Conservation (phyloP, 495 filamentous ascomycete species). For the Friedmanniomyces simplex region DNA sequence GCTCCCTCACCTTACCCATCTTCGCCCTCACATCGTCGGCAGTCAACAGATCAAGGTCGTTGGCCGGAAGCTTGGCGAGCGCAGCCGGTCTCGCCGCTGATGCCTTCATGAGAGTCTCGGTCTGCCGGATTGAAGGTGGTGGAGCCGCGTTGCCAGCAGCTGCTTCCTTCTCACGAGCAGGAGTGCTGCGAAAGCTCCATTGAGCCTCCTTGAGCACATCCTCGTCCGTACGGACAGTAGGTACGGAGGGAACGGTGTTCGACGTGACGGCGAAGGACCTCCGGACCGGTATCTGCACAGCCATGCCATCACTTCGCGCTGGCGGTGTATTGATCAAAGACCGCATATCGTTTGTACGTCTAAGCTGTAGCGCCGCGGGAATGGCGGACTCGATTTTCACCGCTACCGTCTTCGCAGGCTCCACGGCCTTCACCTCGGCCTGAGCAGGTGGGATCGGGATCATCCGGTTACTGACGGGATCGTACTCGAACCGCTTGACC, state of each 20-base stretch:
- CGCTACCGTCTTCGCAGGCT: not conserved
- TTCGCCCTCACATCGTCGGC: slow-evolving; percentile 17
- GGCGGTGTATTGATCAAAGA: slow-evolving; percentile 6
- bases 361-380: not conserved
- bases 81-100: not conserved
- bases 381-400: not conserved
- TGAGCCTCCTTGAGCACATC: not conserved
- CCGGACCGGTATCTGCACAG: slow-evolving; percentile 10
- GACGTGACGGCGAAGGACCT: not conserved
- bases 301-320: not conserved
- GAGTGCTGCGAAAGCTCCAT: not conserved
- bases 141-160: not conserved
- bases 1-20: slow-evolving; percentile 17
- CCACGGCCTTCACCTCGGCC: not conserved
- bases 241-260: not conserved
- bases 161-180: not conserved
- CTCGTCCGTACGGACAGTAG: not conserved
- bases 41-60: slow-evolving; percentile 14
- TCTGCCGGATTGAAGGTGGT: not conserved
- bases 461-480: slow-evolving; percentile 22
- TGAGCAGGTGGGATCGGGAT: slow-evolving; percentile 3
- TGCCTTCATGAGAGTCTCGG: not conserved
- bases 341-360: not conserved
- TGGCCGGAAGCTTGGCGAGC: slow-evolving; percentile 10
- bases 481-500: slow-evolving; percentile 14